These are phyloP conservation scores for Vaccinium vitisidaea DNA, from an alignment of 148 eudicot species.

Conservation along the genomic window DNA sequence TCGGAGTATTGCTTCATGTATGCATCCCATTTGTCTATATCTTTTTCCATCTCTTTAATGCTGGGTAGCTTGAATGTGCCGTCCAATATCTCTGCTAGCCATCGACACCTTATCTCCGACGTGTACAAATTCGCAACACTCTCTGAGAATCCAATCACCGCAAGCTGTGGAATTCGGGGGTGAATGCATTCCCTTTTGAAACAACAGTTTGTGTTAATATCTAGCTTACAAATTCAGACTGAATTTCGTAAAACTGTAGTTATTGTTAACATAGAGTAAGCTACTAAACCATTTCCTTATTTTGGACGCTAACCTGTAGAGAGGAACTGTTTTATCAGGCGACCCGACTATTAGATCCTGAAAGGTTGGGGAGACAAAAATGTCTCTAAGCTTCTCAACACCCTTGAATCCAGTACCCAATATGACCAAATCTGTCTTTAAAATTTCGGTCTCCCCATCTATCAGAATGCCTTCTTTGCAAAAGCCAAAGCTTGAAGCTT, in stretches of 20 bases:
- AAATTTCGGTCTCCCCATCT: conserved; percentile 28
- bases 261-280: neutral
- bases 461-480: conserved; percentile 47
- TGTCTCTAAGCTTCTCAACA: conserved; percentile 39
- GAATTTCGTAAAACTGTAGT: neutral
- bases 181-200: conserved; percentile 61
- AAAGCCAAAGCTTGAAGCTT: conserved; percentile 41
- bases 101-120: conserved; percentile 52
- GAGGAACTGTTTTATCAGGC: conserved; percentile 26
- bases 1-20: conserved; percentile 39
- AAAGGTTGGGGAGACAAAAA: conserved; percentile 40
- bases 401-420: conserved; percentile 68
- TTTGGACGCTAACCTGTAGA: conserved; percentile 46
- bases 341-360: conserved; percentile 30
- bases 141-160: conserved; percentile 58
- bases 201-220: neutral
- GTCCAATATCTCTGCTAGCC: conserved; percentile 60
- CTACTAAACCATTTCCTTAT: neutral
- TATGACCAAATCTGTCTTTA: conserved; percentile 53
- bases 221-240: neutral
- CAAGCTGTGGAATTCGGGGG: conserved; percentile 70
- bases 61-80: conserved; percentile 57
- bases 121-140: conserved; percentile 53
- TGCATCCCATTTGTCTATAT: conserved; percentile 47
- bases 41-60: conserved; percentile 57